phyloP scores from a whole-genome alignment of 805 yeast genomes.

The Teunomyces stri region DNA sequence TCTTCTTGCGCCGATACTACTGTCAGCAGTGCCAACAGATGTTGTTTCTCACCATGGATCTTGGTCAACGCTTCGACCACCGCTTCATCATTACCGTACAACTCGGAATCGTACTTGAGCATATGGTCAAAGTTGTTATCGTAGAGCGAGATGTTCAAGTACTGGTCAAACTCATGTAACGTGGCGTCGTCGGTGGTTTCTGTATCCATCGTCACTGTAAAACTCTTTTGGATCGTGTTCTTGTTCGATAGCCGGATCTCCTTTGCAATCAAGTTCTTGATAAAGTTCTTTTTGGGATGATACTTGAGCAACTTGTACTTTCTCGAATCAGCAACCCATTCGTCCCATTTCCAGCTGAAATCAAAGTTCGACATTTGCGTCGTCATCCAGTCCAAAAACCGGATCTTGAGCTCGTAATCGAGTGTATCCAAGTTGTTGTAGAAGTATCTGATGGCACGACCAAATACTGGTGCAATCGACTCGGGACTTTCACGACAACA shows the following conservation, averaged over 20 bases:
- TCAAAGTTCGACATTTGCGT: conserved; percentile 91
- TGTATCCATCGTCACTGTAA: conserved; percentile 36
- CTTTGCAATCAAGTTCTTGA: conserved; percentile 75
- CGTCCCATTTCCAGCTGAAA: conserved; percentile 97
- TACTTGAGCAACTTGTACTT: conserved; percentile 44
- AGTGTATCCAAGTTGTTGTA: conserved; percentile 63
- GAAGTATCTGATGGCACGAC: conserved; percentile 83
- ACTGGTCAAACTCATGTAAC: conserved; percentile 39
- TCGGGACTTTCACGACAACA: conserved; percentile 73
- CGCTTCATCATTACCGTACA: conserved; percentile 33
- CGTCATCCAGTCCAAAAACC: conserved; percentile 87
- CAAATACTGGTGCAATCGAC: conserved; percentile 90
- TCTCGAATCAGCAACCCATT: conserved; percentile 72
- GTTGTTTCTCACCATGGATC: conserved; percentile 23
- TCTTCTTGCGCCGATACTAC: conserved; percentile 37
- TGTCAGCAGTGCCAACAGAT: conserved; percentile 15
- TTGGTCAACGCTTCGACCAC: conserved; percentile 24
- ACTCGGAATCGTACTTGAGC: conserved; percentile 32
- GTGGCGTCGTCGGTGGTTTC: conserved; percentile 25
- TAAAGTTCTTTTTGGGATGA: conserved; percentile 73
- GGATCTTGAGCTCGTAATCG: conserved; percentile 71
- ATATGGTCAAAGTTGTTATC: conserved; percentile 24
- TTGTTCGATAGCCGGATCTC: conserved; percentile 82
- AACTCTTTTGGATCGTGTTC: conserved; percentile 65
- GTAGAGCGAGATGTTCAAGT: conserved; percentile 35